Evolutionary conservation across 129 eudicot species (phyloP), one percentile per base, ranked within the genome.

Genomic region (Pseudognaphalium luteoalbum): DNA sequence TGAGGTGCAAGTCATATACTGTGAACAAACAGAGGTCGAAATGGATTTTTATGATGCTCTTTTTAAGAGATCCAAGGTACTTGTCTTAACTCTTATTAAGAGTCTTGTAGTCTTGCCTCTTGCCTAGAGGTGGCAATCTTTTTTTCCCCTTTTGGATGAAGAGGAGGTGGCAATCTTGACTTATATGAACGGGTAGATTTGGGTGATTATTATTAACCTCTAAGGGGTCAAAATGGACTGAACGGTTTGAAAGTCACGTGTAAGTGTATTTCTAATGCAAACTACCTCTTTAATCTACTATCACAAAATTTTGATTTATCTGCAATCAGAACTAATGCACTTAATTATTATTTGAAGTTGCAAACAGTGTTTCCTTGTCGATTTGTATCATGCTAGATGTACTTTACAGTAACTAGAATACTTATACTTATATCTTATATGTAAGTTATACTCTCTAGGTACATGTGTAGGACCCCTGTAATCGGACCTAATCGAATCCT

Each of bases 31-130:
- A 29, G 99, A 94, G 82, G 85, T 89, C 20, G 99, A 94, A 77
- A 91, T 82, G 29, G 99, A 94, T 84, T 94, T 94, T 50, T 94
- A 94, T 47, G 97, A 91, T 70, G 97, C 99, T 76, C 86, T 94
- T 76, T 94, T 91, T 78, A 94, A 94, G 80, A 87, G 81, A 87
- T 94, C 99, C 52, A 94, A 93, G 97, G 98, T 93, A 58, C 74
- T 57, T 30, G 29, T 70, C 51, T 8, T 12, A 2, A 37, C 3
- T 68, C 5, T 19, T 2, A 37, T 7, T 68, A 8, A 20, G 51
- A 19, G 29, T 64, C 63, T 37, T 76, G 59, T 71, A n/a, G 69
- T 71, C 61, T 50, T 64, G 22, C 50, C 8, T 65, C 64, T 67
- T 28, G n/a, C 3, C 41, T 39, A 54, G 22, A 54, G 60, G 60